Evolutionary conservation across 352 stramenopile species (phyloP).

Genomic region (Thalassiosira delicatula): DNA sequence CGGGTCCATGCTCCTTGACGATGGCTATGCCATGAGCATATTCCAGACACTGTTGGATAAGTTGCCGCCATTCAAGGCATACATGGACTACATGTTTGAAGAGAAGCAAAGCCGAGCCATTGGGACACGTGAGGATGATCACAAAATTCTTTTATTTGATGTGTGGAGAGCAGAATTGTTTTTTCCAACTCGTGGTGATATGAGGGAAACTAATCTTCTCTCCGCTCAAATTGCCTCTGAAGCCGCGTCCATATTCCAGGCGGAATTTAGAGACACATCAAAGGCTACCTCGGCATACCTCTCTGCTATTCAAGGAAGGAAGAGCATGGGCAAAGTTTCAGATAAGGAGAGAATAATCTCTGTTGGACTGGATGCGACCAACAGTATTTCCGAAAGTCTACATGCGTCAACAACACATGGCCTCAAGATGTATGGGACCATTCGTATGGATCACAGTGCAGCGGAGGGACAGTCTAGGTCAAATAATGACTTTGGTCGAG

Average conservation of each 20-base stretch:
- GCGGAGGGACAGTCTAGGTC: constrained; percentile 4
- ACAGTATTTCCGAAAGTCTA: constrained; percentile 6
- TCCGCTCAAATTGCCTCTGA: not conserved
- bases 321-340: constrained; percentile 15
- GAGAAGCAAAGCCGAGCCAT: not conserved
- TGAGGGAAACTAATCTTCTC: constrained; percentile 38
- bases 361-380: constrained; percentile 8
- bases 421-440: not conserved
- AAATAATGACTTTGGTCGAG: constrained; percentile 35
- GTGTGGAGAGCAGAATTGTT: constrained; percentile 16
- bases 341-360: constrained; percentile 1
- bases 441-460: not conserved
- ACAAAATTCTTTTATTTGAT: not conserved
- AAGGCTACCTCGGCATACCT: constrained; percentile 47
- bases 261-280: constrained; percentile 22
- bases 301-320: constrained; percentile 2
- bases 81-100: not conserved
- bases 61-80: not conserved
- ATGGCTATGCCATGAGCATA: constrained; percentile 7
- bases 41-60: not conserved
- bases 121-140: not conserved
- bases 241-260: not conserved
- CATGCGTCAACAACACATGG: not conserved
- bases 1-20: not conserved
- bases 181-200: constrained; percentile 14